These are phyloP conservation scores for Metschnikowia matae DNA, from an alignment of 805 yeast species.

Conservation along the genomic window DNA sequence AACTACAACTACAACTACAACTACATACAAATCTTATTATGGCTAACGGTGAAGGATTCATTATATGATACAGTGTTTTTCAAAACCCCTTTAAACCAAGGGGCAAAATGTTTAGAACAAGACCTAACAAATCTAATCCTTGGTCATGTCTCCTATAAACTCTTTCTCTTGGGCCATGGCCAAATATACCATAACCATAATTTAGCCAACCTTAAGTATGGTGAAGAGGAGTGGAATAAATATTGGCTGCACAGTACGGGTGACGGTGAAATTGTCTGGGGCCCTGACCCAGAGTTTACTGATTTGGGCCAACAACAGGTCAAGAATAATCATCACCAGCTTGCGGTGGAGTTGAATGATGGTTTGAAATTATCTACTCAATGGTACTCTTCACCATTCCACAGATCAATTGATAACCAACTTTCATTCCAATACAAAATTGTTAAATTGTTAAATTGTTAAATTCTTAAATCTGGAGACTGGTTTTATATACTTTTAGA, in stretches of 20 bases:
- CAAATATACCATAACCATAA: conserved; percentile 56
- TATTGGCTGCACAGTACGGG: conserved; percentile 43
- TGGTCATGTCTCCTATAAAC: conserved; percentile 36
- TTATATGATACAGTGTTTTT: no score
- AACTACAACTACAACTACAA: no score
- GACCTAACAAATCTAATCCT: conserved; percentile 28
- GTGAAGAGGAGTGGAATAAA: conserved; percentile 43
- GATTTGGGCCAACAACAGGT: conserved; percentile 45
- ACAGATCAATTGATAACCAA: conserved; percentile 49
- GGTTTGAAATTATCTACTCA: conserved; percentile 32
- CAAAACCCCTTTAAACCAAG: no score
- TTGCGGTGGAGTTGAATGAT: conserved; percentile 34
- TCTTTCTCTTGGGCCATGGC: conserved; percentile 50
- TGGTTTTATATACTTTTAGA: no score
- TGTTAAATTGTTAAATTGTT: no score
- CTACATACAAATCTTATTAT: no score
- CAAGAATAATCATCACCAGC: conserved; percentile 36
- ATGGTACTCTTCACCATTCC: conserved; percentile 48
- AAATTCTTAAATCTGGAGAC: no score
- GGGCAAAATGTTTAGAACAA: no score
- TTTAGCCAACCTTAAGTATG: conserved; percentile 44
- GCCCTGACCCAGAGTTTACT: conserved; percentile 50
- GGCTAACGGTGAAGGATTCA: no score
- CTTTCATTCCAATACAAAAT: no score
- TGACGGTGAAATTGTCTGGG: conserved; percentile 47